Conservation (phyloP, 495 filamentous ascomycete species). For the Lichenothelia convexa region DNA sequence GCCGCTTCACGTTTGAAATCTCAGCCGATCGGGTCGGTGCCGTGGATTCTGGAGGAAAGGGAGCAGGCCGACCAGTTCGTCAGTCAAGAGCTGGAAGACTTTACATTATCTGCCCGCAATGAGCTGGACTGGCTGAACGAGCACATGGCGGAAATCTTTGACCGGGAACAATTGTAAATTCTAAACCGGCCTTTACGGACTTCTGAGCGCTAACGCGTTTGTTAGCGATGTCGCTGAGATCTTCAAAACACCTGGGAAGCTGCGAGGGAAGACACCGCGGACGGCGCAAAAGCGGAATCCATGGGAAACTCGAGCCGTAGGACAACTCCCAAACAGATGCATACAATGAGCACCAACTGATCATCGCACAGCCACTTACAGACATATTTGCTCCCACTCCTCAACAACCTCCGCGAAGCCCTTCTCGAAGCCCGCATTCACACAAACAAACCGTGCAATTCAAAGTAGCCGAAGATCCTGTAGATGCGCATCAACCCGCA, state of each 20-base stretch:
- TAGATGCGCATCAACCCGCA: background rate
- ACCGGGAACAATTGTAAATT: conserved; percentile 58
- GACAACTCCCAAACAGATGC: conserved; percentile 13
- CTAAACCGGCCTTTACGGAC: background rate
- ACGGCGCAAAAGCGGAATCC: conserved; percentile 53
- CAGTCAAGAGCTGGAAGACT: conserved; percentile 67
- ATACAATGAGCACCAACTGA: conserved; percentile 4
- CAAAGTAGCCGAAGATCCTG: conserved; percentile 12
- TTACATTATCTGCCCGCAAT: conserved; percentile 71
- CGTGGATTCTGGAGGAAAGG: conserved; percentile 52
- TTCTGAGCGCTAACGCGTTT: conserved; percentile 21
- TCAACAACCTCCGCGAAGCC: conserved; percentile 10
- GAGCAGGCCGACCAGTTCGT: conserved; percentile 42
- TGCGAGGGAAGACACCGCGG: conserved; percentile 83
- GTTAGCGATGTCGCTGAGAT: conserved; percentile 69
- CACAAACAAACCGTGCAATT: conserved; percentile 13
- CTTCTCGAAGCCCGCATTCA: conserved; percentile 12
- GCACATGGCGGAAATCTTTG: conserved; percentile 33
- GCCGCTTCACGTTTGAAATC: conserved; percentile 14
- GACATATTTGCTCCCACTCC: conserved; percentile 55
- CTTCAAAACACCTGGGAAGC: conserved; percentile 90
- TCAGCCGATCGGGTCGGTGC: conserved; percentile 41
- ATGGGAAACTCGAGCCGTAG: conserved; percentile 49
- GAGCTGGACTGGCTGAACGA: conserved; percentile 44
- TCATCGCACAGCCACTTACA: conserved; percentile 46